phyloP scores from a whole-genome alignment of 768 basidiomycete genomes.

The Kondoa subrosea region DNA sequence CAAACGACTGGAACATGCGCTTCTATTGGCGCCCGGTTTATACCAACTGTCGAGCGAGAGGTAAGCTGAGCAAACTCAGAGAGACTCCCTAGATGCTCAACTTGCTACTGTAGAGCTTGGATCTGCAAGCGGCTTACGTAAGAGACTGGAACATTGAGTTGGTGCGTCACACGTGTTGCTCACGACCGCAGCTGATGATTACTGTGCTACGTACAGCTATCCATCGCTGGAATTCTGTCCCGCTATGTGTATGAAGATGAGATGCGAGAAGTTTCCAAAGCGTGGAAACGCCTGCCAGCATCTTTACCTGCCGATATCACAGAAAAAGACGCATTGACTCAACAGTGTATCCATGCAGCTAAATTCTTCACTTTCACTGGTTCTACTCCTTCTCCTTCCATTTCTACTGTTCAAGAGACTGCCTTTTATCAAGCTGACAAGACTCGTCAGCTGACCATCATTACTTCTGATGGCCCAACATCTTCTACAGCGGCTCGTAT shows the following conservation, averaged over 20 bases:
- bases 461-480: conserved; percentile 58
- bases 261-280: conserved; percentile 43
- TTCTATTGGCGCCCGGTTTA: conserved; percentile 63
- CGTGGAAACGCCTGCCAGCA: conserved; percentile 43
- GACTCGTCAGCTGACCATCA: conserved; percentile 44
- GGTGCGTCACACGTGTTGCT: conserved; percentile 31
- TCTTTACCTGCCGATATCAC: conserved; percentile 23
- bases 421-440: conserved; percentile 57
- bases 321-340: conserved; percentile 14
- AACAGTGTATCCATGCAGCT: conserved; percentile 48
- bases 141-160: conserved; percentile 69
- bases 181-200: not conserved
- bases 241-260: conserved; percentile 75
- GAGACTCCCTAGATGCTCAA: no score
- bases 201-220: conserved; percentile 23
- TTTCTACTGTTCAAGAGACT: conserved; percentile 51
- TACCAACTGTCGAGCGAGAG: conserved; percentile 90
- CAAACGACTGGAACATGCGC: conserved; percentile 74
- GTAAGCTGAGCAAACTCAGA: no score
- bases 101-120: conserved; percentile 41
- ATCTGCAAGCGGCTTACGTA: conserved; percentile 23
- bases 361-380: conserved; percentile 76
- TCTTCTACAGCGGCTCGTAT: conserved; percentile 52
- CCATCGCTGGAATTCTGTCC: conserved; percentile 62
- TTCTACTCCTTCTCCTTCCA: conserved; percentile 70